phyloP scores from a whole-genome alignment of 2,329 filamentous ascomycete genomes.

The Alternaria tenuissima region DNA sequence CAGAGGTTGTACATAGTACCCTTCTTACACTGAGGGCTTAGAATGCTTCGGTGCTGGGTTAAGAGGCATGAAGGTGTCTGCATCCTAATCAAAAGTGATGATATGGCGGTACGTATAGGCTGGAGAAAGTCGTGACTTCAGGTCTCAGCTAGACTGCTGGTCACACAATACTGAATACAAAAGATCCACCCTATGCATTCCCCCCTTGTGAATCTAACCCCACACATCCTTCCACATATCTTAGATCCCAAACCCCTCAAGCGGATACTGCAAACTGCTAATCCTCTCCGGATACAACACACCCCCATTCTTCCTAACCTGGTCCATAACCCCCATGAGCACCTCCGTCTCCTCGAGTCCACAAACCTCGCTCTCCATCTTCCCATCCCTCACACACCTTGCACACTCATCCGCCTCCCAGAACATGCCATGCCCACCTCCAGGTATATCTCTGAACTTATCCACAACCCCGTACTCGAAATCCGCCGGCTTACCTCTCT shows the following conservation, averaged over 20 bases:
- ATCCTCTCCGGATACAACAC: slow-evolving; percentile 72
- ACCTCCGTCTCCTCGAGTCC: slow-evolving; percentile 79
- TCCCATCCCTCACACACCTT: slow-evolving; percentile 77
- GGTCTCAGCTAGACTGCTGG: no score
- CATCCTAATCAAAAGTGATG: not conserved
- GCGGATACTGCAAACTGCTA: slow-evolving; percentile 58
- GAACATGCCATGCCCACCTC: slow-evolving; percentile 82
- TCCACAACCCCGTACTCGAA: slow-evolving; percentile 56
- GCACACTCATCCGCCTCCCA: slow-evolving; percentile 86
- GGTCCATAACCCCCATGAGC: slow-evolving; percentile 85
- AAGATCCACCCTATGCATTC: not conserved
- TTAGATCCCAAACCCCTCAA: slow-evolving; percentile 26
- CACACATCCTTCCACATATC: not conserved
- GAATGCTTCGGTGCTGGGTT: not conserved
- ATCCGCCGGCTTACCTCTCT: slow-evolving; percentile 55
- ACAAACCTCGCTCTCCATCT: slow-evolving; percentile 70
- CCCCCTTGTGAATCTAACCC: not conserved
- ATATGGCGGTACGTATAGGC: not conserved
- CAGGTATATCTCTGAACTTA: slow-evolving; percentile 56
- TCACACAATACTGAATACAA: not conserved
- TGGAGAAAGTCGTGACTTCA: not conserved
- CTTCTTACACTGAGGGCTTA: not conserved
- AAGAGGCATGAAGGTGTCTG: not conserved
- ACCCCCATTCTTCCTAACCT: slow-evolving; percentile 68
- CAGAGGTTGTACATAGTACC: not conserved